Evolutionary conservation across 1,139 yeast species (phyloP), one percentile per base, ranked within the genome.

Genomic region (Protomyces arabidopsidicola): DNA sequence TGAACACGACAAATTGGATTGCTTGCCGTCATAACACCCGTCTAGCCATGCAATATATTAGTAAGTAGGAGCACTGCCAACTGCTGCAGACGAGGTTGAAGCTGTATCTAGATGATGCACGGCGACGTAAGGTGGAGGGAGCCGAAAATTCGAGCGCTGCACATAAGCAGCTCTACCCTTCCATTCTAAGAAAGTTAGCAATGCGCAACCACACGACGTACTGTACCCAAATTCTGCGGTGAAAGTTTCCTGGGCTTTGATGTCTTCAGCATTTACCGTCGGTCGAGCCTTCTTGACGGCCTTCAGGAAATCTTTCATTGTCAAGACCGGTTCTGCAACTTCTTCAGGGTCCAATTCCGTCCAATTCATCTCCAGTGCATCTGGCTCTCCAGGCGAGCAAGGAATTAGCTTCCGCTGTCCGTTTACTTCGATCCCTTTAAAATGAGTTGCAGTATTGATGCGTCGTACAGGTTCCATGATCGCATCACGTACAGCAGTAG

Each of bases 391-490:
- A 0, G 99, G 99, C 0, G 98, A 90, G 72, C 98, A 95, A 0
- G 98, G 98, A 18, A 93, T 89, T 60, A 84, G 81, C 73, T 83
- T 82, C 73, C 74, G 69, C 31, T 71, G 69, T 10, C 72, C 72
- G 16, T 73, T 74, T 8, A 76, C 75, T 45, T 74, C 74, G 14
- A 84, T 81, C 64, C 81, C 79, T 72, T 87, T 88, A 78, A 95
- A 95, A 78, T 95, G 99, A 0, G 99, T 95, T 0, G 98, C 98
- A 71, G 84, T 87, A 75, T 93, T 98, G 68, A 95, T 90, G 73
- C 90, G 90, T 71, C 98, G 83, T 65, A 95, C 89, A 1, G 99
- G 98, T 74, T 91, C 95, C 98, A 95, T 95, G 69, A 95, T 79
- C 0, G 98, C 98, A 75, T 95, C 99, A 71, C 96, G 84, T 5